Base-by-base conservation (phyloP, 108 stramenopile species). In the Skeletonema grethae region DNA sequence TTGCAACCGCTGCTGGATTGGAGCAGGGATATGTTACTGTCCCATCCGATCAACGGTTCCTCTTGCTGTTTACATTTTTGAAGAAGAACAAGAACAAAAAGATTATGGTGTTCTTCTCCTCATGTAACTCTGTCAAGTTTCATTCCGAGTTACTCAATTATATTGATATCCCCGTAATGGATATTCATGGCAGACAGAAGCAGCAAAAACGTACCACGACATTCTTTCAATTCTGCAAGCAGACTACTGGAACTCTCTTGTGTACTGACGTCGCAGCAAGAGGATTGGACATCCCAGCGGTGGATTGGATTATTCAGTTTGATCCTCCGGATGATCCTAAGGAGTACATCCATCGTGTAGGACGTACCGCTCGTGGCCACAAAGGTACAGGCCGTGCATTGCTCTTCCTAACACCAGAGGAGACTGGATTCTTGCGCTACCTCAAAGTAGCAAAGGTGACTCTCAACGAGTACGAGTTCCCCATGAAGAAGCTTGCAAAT, bases 211-310 rank as follows among this genome's bases (percentile, higher is more conserved):
- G 98, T 3, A 98, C 98, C 4, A 97, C 97, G 16, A 99, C 98
- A 15, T 99, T 99, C 84, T 98, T 99, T 72, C 91, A 97, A 83
- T 99, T 99, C 82, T 97, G 97, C 74, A 95, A 97, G 67, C 84
- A 84, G 61, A 86, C 95, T 29, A 86, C 73, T n/a, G 99, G 98
- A 13, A 97, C 96, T 3, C 83, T 99, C 50, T 76, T 98, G 32
- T 98, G 98, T 86, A 99, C 99, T 18, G 99, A 99, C 74, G 98
- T 99, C n/a, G 98, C 98, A 20, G 99, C 98, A 22, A 88, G 99
- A 9, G 97, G 97, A 15, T 78, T 98, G 31, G 98, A 98, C 75
- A 98, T 99, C 45, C 99, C 99, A 7, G 67, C 89, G 8, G 98
- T 99, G 7, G 98, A 99, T 84, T 99, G 98, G 98, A 99, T 99